These are phyloP conservation scores for Fistulifera pelliculosa DNA, from an alignment of 108 stramenopile species.

Conservation along the genomic window DNA sequence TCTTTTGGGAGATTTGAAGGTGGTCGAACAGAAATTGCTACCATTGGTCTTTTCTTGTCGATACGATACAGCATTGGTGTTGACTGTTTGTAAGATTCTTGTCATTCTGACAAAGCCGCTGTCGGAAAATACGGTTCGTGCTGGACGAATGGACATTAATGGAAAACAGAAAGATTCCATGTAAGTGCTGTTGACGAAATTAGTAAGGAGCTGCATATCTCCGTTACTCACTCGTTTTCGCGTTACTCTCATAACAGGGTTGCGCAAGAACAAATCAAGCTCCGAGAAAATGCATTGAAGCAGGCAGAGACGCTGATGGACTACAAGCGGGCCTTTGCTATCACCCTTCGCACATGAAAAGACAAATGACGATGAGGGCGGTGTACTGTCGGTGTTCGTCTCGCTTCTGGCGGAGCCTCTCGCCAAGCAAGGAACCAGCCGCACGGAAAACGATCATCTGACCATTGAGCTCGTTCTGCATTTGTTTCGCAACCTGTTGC, in stretches of 20 bases:
- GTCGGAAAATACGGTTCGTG: constrained; percentile 53
- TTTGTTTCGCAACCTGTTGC: constrained; percentile 72
- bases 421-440: constrained; percentile 39
- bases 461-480: constrained; percentile 83
- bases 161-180: too few species aligned
- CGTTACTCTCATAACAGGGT: not conserved
- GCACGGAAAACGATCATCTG: constrained; percentile 68
- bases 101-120: constrained; percentile 85
- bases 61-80: constrained; percentile 67
- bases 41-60: constrained; percentile 68
- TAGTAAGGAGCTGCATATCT: not conserved
- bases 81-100: constrained; percentile 79
- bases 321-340: constrained; percentile 61
- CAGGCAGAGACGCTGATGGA: constrained; percentile 66
- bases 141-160: constrained; percentile 64
- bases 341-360: constrained; percentile 23
- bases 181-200: not conserved
- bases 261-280: constrained; percentile 55
- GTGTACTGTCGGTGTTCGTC: constrained; percentile 69
- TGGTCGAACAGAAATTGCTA: constrained; percentile 70
- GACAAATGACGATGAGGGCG: constrained; percentile 19
- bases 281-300: constrained; percentile 76
- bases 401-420: constrained; percentile 76
- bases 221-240: not conserved
- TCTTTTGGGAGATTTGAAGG: constrained; percentile 76